These are phyloP conservation scores for Leishmania martiniquensis DNA, from an alignment of 208 protist genomes.

Conservation along the genomic window DNA sequence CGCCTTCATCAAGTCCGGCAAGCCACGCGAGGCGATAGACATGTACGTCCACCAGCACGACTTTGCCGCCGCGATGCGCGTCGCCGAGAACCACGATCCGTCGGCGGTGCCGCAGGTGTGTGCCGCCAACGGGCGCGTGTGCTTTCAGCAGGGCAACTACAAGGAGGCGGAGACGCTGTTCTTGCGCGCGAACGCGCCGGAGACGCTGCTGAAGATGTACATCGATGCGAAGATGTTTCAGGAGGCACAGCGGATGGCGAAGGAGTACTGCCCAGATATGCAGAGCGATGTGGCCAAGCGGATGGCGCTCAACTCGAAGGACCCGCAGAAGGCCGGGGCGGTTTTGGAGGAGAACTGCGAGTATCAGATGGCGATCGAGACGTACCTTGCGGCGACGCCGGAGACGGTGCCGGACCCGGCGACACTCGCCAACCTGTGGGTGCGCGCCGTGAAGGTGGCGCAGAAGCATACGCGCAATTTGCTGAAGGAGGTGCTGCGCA, in stretches of 20 bases:
- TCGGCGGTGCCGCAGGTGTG: conserved; percentile 85
- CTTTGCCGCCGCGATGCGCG: conserved; percentile 96
- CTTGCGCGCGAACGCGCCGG: conserved; percentile 92
- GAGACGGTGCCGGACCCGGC: conserved; percentile 69
- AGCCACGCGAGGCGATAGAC: conserved; percentile 96
- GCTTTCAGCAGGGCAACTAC: conserved; percentile 92
- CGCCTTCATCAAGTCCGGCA: conserved; percentile 96
- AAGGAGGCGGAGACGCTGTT: conserved; percentile 92
- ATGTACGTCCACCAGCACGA: conserved; percentile 98
- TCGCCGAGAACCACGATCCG: conserved; percentile 95
- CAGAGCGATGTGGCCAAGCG: conserved; percentile 84
- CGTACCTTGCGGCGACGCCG: conserved; percentile 88
- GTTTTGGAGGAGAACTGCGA: conserved; percentile 94
- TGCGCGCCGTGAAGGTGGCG: conserved; percentile 95
- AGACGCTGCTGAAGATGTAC: conserved; percentile 95
- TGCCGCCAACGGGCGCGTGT: conserved; percentile 86
- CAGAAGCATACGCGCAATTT: conserved; percentile 90
- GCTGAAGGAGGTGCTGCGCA: conserved; percentile 82
- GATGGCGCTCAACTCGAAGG: conserved; percentile 84
- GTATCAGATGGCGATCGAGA: conserved; percentile 94
- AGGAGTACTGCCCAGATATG: conserved; percentile 91
- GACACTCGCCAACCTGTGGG: conserved; percentile 90
- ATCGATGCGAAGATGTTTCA: conserved; percentile 91
- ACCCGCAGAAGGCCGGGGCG: conserved; percentile 86
- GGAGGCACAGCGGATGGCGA: conserved; percentile 94